phyloP scores from a whole-genome alignment of 2,329 filamentous ascomycete species.

The Septoria linicola region DNA sequence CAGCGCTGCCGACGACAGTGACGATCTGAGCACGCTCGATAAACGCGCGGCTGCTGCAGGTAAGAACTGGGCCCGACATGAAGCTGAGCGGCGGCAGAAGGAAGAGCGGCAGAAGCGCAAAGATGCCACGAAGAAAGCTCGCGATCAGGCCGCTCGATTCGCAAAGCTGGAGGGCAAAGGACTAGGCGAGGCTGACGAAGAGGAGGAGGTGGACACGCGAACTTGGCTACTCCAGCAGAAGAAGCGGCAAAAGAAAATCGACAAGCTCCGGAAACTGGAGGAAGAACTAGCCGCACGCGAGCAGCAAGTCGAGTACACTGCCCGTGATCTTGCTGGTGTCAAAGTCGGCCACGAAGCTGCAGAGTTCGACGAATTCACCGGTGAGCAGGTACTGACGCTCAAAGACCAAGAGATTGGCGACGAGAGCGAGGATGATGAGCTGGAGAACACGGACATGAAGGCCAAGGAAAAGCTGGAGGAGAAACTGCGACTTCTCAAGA shows the following conservation, averaged over 20 bases:
- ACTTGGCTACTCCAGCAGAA: slow-evolving; percentile 86
- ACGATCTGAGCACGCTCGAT: slow-evolving; percentile 79
- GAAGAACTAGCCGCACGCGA: slow-evolving; percentile 74
- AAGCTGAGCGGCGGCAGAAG: slow-evolving; percentile 71
- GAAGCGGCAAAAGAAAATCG: slow-evolving; percentile 90
- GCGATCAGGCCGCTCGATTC: slow-evolving; percentile 76
- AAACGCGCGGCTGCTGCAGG: slow-evolving; percentile 70
- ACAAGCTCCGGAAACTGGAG: slow-evolving; percentile 65
- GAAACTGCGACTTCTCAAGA: slow-evolving; percentile 82
- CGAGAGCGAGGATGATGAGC: slow-evolving; percentile 79
- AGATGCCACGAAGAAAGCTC: slow-evolving; percentile 81
- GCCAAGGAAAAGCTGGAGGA: slow-evolving; percentile 73
- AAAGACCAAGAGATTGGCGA: slow-evolving; percentile 86
- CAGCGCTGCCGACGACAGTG: slow-evolving; percentile 45
- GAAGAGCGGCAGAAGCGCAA: slow-evolving; percentile 74
- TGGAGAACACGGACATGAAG: slow-evolving; percentile 72
- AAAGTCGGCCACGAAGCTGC: slow-evolving; percentile 86
- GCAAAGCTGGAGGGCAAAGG: slow-evolving; percentile 77
- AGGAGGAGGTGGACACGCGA: slow-evolving; percentile 66
- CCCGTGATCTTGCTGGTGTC: slow-evolving; percentile 82
- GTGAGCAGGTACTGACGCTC: slow-evolving; percentile 89
- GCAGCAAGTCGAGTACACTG: slow-evolving; percentile 73
- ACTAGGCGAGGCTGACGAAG: slow-evolving; percentile 72
- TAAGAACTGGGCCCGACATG: slow-evolving; percentile 70
- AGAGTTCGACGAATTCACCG: slow-evolving; percentile 69